phyloP scores from a whole-genome alignment of 1,139 yeast species.

The Saccharomycopsis phalli region DNA sequence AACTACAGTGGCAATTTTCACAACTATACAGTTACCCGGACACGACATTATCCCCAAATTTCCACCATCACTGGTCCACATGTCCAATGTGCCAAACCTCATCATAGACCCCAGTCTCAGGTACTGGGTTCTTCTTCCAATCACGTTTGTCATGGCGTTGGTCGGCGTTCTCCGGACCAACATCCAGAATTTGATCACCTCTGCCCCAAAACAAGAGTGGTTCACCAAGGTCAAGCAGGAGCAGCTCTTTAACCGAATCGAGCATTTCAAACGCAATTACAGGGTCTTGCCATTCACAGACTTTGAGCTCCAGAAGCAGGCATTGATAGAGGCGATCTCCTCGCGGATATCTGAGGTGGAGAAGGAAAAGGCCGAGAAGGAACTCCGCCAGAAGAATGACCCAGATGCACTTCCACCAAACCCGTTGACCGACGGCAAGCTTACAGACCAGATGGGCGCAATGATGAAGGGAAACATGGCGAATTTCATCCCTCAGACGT shows the following conservation, averaged over 20 bases:
- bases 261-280: slow-evolving; percentile 41
- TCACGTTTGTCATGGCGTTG: slow-evolving; percentile 79
- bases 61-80: not conserved
- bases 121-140: slow-evolving; percentile 88
- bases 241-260: slow-evolving; percentile 45
- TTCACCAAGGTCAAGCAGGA: slow-evolving; percentile 52
- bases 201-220: slow-evolving; percentile 47
- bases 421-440: slow-evolving; percentile 62
- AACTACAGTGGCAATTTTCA: slow-evolving; percentile 2
- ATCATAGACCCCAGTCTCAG: slow-evolving; percentile 74
- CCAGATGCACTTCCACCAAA: slow-evolving; percentile 41
- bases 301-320: slow-evolving; percentile 32
- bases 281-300: slow-evolving; percentile 38
- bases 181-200: slow-evolving; percentile 49
- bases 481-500: slow-evolving; percentile 82
- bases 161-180: slow-evolving; percentile 79
- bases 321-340: slow-evolving; percentile 21
- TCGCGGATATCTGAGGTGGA: slow-evolving; percentile 20
- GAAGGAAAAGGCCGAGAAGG: slow-evolving; percentile 26
- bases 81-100: slow-evolving; percentile 34
- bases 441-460: slow-evolving; percentile 66
- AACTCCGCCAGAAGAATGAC: slow-evolving; percentile 35
- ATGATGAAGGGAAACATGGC: slow-evolving; percentile 78
- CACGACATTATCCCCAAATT: not conserved
- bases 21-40: not conserved